Evolutionary conservation across 23 red algal species (phyloP).

Genomic region (Pyropia haitanensis): DNA sequence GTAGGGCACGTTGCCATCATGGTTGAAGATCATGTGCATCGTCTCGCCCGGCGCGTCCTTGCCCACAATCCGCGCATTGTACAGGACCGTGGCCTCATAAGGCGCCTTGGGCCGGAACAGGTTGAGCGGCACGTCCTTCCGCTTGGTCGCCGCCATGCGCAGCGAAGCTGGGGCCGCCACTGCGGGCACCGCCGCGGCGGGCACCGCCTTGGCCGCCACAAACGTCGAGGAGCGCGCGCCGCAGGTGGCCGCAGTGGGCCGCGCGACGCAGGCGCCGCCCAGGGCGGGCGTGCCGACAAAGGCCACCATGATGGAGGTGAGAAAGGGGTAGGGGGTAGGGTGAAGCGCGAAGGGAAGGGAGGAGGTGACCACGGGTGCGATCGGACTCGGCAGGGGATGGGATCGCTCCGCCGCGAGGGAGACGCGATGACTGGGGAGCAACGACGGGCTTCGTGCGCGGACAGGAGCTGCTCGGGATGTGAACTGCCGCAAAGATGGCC

Average conservation of each 20-base stretch:
- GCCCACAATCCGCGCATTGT: slow-evolving; percentile 81
- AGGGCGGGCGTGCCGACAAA: slow-evolving; percentile 65
- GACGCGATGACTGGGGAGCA: no score
- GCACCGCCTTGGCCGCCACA: no score
- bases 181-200: not conserved
- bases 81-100: slow-evolving; percentile 55
- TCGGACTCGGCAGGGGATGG: no score
- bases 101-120: slow-evolving; percentile 77
- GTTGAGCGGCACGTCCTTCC: slow-evolving; percentile 79
- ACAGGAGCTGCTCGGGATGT: no score
- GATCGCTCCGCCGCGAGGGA: no score
- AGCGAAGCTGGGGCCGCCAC: slow-evolving; percentile 7
- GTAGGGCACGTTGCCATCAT: slow-evolving; percentile 77
- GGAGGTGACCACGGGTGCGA: no score
- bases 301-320: slow-evolving; percentile 32
- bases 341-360: no score
- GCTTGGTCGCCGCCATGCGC: slow-evolving; percentile 42
- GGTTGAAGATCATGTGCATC: slow-evolving; percentile 88
- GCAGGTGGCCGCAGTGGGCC: no score
- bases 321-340: no score
- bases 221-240: no score
- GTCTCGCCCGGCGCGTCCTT: slow-evolving; percentile 92
- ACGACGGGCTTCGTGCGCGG: no score
- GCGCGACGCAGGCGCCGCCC: slow-evolving; percentile 9
- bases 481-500: no score